phyloP scores from a whole-genome alignment of 768 basidiomycete genomes.

The Mycena filopes region DNA sequence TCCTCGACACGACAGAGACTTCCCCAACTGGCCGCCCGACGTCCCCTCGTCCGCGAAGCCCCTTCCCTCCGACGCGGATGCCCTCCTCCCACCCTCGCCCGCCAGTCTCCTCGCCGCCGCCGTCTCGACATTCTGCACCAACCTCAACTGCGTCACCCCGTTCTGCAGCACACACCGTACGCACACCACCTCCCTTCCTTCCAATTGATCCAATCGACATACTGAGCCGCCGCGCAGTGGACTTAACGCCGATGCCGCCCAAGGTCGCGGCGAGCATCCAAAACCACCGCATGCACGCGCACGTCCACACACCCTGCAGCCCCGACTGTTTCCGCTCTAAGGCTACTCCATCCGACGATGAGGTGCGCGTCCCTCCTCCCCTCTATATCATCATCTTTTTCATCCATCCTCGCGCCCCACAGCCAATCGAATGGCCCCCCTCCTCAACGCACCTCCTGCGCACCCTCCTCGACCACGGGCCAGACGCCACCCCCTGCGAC shows the following conservation, averaged over 20 bases:
- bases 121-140: slow-evolving; percentile 61
- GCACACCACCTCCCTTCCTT: slow-evolving; percentile 24
- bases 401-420: slow-evolving; percentile 23
- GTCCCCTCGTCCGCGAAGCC: slow-evolving; percentile 13
- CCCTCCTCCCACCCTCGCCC: no score
- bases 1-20: no score
- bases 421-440: slow-evolving; percentile 48
- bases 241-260: slow-evolving; percentile 43
- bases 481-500: slow-evolving; percentile 62
- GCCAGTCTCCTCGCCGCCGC: slow-evolving; percentile 45
- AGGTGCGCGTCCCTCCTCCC: background rate
- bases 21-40: slow-evolving; percentile 40
- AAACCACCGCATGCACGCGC: slow-evolving; percentile 33
- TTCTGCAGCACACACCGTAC: slow-evolving; percentile 65
- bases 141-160: slow-evolving; percentile 57
- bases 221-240: slow-evolving; percentile 31
- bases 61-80: no score
- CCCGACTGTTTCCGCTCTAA: slow-evolving; percentile 45
- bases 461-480: slow-evolving; percentile 52
- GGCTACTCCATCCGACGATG: background rate
- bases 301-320: slow-evolving; percentile 41
- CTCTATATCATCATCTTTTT: slow-evolving; percentile 12
- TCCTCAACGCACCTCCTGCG: slow-evolving; percentile 52
- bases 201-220: background rate
- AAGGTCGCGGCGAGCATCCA: slow-evolving; percentile 31